phyloP scores from a whole-genome alignment of 371 early-diverging fungal species.

The Chytridiales sp. region DNA sequence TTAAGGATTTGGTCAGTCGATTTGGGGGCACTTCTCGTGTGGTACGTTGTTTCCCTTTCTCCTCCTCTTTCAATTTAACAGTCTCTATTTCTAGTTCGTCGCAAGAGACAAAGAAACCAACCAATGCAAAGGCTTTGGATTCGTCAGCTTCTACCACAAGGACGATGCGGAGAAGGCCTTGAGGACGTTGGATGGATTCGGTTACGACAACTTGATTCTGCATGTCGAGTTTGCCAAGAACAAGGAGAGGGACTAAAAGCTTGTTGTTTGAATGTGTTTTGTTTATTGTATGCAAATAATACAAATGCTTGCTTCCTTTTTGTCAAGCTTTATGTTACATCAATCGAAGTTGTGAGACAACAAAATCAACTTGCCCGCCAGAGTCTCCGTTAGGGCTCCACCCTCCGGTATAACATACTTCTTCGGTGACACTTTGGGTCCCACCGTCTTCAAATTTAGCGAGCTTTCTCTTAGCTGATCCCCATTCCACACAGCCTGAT shows the following conservation, averaged over 20 bases:
- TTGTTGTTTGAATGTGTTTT: background rate
- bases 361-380: background rate
- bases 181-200: conserved; percentile 83
- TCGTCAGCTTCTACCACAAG: conserved; percentile 81
- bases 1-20: conserved; percentile 82
- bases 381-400: background rate
- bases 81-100: conserved; percentile 53
- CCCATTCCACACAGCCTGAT: conserved; percentile 3
- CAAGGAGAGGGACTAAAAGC: conserved; percentile 22
- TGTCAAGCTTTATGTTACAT: background rate
- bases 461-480: background rate
- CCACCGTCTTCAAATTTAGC: background rate
- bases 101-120: conserved; percentile 85
- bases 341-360: background rate
- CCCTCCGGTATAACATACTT: conserved; percentile 3
- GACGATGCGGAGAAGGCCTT: conserved; percentile 83
- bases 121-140: conserved; percentile 93
- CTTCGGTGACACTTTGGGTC: background rate
- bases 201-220: conserved; percentile 93
- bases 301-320: background rate
- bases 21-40: conserved; percentile 67
- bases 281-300: background rate
- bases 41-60: conserved; percentile 25
- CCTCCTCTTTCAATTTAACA: conserved; percentile 1
- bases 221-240: conserved; percentile 81